Conservation (phyloP, 2,329 filamentous ascomycete genomes). For the Sphaerulina populicola region DNA sequence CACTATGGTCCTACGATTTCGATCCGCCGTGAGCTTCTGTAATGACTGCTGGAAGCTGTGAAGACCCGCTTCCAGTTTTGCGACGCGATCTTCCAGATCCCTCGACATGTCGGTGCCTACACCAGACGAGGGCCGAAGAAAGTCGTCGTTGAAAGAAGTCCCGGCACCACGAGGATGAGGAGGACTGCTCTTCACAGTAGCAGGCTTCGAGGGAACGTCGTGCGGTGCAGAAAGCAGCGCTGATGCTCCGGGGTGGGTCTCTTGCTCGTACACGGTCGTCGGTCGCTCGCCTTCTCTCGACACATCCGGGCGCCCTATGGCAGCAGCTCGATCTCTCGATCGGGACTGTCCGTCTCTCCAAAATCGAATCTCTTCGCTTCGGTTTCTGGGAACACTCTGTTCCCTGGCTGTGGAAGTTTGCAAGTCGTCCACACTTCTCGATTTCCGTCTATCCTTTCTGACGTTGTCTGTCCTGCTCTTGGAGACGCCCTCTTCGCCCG, state of each 20-base stretch:
- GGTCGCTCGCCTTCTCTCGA: neutral
- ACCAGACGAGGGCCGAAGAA: slow-evolving; percentile 12
- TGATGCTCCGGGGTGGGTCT: neutral
- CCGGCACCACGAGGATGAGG: slow-evolving; percentile 7
- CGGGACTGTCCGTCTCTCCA: slow-evolving; percentile 27
- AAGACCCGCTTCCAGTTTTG: slow-evolving; percentile 31
- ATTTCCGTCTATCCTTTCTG: slow-evolving; percentile 28
- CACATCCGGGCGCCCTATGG: slow-evolving; percentile 4
- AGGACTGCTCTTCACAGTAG: slow-evolving; percentile 16
- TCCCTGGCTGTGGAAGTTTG: slow-evolving; percentile 13
- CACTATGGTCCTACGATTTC: slow-evolving; percentile 29
- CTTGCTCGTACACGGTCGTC: neutral
- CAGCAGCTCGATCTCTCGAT: slow-evolving; percentile 7
- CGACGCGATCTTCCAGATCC: slow-evolving; percentile 32
- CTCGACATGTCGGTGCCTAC: slow-evolving; percentile 17
- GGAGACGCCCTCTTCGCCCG: slow-evolving; percentile 2
- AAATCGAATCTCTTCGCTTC: slow-evolving; percentile 32
- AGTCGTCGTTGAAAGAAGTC: slow-evolving; percentile 10
- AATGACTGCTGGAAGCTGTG: slow-evolving; percentile 30
- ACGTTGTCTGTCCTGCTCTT: slow-evolving; percentile 9
- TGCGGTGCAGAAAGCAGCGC: neutral
- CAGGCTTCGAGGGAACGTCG: slow-evolving; percentile 5
- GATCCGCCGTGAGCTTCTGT: slow-evolving; percentile 28
- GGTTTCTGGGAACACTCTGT: slow-evolving; percentile 24
- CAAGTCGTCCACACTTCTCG: slow-evolving; percentile 32